Evolutionary conservation across 345 rosid species (phyloP), one percentile per base, ranked within the genome.

Genomic region (Rubroshorea leprosula): DNA sequence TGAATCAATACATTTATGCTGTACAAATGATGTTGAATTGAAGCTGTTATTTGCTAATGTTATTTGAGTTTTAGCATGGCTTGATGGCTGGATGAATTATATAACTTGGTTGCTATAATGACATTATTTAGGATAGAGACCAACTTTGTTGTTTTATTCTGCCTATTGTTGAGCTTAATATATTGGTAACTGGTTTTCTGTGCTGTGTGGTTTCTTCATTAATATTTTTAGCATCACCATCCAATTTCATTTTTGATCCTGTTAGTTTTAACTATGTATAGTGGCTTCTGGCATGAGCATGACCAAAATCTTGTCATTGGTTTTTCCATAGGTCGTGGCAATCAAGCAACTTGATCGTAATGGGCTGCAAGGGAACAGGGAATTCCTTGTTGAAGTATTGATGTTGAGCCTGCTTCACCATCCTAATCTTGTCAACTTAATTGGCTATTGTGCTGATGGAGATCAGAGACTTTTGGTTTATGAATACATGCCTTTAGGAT

Each of bases 401-500:
- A 89, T 89, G 96, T 76, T 93, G 68, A 89, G 96, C 79, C 74
- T 93, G 5, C 94, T 89, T 67, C 93, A 93, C 72, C 94, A 93
- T 64, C 80, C 79, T 16, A 83, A 93, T 73, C 96, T 93, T 16
- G 97, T 93, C 57, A 93, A 93, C 70, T 82, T 93, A 68, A 85
- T 83, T 49, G 99, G 97, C 5, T 93, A 89, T 62, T 93, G 99
- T 80, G 94, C 93, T 49, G 96, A 86, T 65, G 96, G 98, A 63
- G 98, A 92, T 65, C 98, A 92, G 43, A 86, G 96, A 67, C 91
- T 93, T 63, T 71, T 93, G 67, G 96, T 93, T 63, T 93, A 93
- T 27, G 99, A 93, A 66, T 89, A 81, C 41, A 35, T 35, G 41
- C 41, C 41, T 35, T 35, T 35, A 35, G 41, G 41, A 6, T 35